phyloP scores from a whole-genome alignment of 495 filamentous ascomycete species.

The Podospora bellae-mahoneyi region DNA sequence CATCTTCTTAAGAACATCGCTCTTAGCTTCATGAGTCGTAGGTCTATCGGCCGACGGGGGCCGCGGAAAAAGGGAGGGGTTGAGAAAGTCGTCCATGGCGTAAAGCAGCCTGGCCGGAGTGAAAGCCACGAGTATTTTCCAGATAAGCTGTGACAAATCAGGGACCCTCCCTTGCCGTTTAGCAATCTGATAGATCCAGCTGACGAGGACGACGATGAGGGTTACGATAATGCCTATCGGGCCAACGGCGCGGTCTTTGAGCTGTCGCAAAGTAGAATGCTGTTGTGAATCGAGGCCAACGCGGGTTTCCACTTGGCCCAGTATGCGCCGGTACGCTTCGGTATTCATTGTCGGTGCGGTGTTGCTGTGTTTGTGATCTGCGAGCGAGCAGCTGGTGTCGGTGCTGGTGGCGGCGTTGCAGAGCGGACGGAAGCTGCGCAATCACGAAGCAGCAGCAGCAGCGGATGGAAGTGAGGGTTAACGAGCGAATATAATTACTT shows the following conservation, averaged over 20 bases:
- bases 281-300: slow-evolving; percentile 20
- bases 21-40: slow-evolving; percentile 56
- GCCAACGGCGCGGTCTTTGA: slow-evolving; percentile 33
- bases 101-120: slow-evolving; percentile 60
- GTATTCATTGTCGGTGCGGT: slow-evolving; percentile 24
- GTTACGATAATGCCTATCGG: slow-evolving; percentile 38
- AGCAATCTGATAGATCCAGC: slow-evolving; percentile 41
- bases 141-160: slow-evolving; percentile 44
- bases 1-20: slow-evolving; percentile 62
- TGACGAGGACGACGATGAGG: slow-evolving; percentile 38
- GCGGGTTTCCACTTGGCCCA: slow-evolving; percentile 27
- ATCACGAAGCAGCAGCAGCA: slow-evolving; percentile 3
- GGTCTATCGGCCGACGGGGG: slow-evolving; percentile 27
- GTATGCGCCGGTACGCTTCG: slow-evolving; percentile 26
- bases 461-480: not conserved
- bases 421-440: not conserved
- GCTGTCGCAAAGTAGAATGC: slow-evolving; percentile 19
- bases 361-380: not conserved
- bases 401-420: too few species aligned
- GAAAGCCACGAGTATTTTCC: slow-evolving; percentile 60
- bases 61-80: slow-evolving; percentile 35
- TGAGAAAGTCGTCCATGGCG: slow-evolving; percentile 51
- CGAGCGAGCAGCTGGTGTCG: not conserved
- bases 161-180: slow-evolving; percentile 27
- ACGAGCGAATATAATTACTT: not conserved